phyloP scores from a whole-genome alignment of 768 basidiomycete species.

The Kwoniella newhampshirensis region DNA sequence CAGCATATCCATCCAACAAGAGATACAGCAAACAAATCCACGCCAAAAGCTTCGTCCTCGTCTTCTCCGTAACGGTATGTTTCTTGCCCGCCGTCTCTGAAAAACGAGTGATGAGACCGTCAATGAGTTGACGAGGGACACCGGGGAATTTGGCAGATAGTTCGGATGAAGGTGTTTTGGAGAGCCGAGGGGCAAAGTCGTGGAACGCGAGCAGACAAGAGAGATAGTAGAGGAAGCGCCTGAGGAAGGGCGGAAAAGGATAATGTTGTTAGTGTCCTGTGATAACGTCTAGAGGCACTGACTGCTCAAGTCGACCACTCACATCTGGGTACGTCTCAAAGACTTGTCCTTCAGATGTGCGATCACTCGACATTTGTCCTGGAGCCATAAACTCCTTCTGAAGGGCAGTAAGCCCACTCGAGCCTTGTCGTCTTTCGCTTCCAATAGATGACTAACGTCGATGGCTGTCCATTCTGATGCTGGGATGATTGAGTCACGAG shows the following conservation, averaged over 20 bases:
- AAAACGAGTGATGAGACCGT: conserved; percentile 74
- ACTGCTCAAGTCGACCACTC: too few relatives aligned
- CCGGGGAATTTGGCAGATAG: conserved; percentile 55
- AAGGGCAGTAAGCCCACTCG: conserved; percentile 61
- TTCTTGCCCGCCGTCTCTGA: conserved; percentile 68
- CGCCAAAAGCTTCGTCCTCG: conserved; percentile 69
- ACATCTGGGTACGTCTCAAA: conserved; percentile 60
- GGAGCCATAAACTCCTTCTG: conserved; percentile 68
- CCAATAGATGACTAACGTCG: conserved; percentile 61
- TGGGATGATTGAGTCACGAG: conserved; percentile 68
- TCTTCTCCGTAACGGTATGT: conserved; percentile 68
- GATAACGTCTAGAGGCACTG: conserved; percentile 1
- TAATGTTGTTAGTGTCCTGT: background rate
- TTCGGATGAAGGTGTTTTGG: conserved; percentile 25
- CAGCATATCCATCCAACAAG: conserved; percentile 71
- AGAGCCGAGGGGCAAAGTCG: conserved; percentile 13
- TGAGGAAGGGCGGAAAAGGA: background rate
- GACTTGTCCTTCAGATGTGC: conserved; percentile 19
- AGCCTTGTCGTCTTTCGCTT: conserved; percentile 58
- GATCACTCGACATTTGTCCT: conserved; percentile 53
- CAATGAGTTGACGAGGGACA: conserved; percentile 67
- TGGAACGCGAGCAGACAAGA: conserved; percentile 67
- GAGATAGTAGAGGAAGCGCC: conserved; percentile 70
- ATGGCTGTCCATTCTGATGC: conserved; percentile 77
- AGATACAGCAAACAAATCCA: conserved; percentile 80